These are phyloP conservation scores for Sonneratia alba DNA, from an alignment of 345 rosid genomes.

Conservation along the genomic window DNA sequence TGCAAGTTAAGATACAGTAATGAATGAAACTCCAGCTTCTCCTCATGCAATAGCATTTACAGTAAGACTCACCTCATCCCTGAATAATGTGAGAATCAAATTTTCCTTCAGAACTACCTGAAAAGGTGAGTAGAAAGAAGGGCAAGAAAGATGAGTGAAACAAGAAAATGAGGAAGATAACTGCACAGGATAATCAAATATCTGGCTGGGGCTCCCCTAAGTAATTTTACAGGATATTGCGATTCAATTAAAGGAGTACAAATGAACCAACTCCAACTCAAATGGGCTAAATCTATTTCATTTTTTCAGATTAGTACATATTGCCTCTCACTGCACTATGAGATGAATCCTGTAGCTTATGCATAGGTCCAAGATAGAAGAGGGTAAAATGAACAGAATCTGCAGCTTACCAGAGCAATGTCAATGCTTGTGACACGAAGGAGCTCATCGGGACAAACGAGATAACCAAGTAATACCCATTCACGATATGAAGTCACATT, in stretches of 20 bases:
- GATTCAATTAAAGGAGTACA: neutral
- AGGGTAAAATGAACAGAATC: neutral
- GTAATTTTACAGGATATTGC: neutral
- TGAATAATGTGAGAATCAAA: constrained; percentile 68
- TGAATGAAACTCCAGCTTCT: neutral
- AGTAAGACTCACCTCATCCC: constrained; percentile 73
- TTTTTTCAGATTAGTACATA: neutral
- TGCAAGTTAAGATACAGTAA: constrained; percentile 32
- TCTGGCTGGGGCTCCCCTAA: neutral
- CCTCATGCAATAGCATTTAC: neutral
- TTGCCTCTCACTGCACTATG: neutral
- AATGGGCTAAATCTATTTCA: neutral
- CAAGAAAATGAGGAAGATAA: neutral
- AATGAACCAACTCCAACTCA: neutral
- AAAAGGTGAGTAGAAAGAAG: constrained; percentile 1
- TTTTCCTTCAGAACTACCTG: constrained; percentile 96
- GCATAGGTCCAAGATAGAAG: constrained; percentile 5
- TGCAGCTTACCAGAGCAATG: constrained; percentile 66
- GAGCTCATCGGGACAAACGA: constrained; percentile 97
- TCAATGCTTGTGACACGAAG: constrained; percentile 98
- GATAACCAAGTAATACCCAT: constrained; percentile 97
- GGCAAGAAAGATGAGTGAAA: neutral
- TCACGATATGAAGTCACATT: constrained; percentile 93
- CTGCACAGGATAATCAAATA: neutral
- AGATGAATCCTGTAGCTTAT: neutral